These are phyloP conservation scores for Saitoella complicata DNA, from an alignment of 805 yeast genomes.

Conservation along the genomic window DNA sequence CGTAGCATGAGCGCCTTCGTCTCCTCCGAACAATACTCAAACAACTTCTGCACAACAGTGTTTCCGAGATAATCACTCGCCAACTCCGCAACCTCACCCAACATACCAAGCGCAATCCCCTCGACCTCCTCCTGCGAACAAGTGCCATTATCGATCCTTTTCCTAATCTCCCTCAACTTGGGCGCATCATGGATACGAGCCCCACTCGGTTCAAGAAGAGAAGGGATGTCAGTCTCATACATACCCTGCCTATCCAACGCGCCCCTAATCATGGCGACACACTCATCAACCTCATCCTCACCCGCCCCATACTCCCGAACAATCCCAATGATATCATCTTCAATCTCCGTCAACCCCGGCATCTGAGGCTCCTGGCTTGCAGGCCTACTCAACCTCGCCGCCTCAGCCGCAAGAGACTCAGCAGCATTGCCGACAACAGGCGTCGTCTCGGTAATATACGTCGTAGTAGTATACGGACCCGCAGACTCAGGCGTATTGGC, in stretches of 20 bases:
- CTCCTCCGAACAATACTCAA: conserved; percentile 50
- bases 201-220: conserved; percentile 57
- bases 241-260: conserved; percentile 14
- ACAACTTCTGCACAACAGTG: conserved; percentile 84
- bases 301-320: conserved; percentile 22
- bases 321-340: conserved; percentile 18
- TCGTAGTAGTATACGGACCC: background rate
- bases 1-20: conserved; percentile 70
- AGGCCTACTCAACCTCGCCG: background rate
- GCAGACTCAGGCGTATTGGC: background rate
- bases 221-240: conserved; percentile 25
- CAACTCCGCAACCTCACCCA: conserved; percentile 76
- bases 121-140: conserved; percentile 52
- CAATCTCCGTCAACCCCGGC: conserved; percentile 15
- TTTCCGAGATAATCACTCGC: conserved; percentile 90
- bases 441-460: background rate
- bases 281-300: conserved; percentile 14
- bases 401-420: background rate
- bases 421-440: background rate
- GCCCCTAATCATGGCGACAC: background rate
- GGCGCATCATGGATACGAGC: conserved; percentile 75
- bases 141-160: conserved; percentile 41
- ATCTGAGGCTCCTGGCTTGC: conserved; percentile 7
- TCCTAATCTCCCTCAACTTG: conserved; percentile 70
- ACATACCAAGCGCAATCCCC: conserved; percentile 66